These are phyloP conservation scores for Tetrahymena elliotti DNA, from an alignment of 73 alveolate genomes.

Conservation along the genomic window DNA sequence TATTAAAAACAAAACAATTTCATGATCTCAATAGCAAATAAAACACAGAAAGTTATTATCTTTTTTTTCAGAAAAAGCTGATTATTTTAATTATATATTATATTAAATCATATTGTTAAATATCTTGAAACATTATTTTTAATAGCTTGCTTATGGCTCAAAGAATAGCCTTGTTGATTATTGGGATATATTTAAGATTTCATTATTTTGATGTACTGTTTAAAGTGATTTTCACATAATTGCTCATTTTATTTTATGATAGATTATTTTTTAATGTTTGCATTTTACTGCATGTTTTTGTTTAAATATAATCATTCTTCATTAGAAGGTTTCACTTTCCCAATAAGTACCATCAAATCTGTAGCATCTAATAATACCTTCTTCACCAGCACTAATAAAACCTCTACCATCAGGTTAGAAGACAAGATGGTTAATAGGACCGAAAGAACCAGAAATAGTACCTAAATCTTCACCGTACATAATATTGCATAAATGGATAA, in stretches of 20 bases:
- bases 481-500: slow-evolving; percentile 36
- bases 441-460: slow-evolving; percentile 20
- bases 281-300: not conserved
- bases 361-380: slow-evolving; percentile 30
- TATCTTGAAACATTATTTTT: not conserved
- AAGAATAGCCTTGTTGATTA: too few relatives aligned
- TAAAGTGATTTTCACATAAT: not conserved
- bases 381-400: slow-evolving; percentile 39
- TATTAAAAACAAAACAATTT: not conserved
- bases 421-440: slow-evolving; percentile 23
- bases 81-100: too few relatives aligned
- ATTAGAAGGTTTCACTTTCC: slow-evolving; percentile 34
- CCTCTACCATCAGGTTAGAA: slow-evolving; percentile 50
- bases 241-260: not conserved
- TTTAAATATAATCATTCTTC: not conserved
- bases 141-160: too few relatives aligned
- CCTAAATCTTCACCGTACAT: slow-evolving; percentile 39
- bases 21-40: not conserved
- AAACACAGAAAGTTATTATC: not conserved
- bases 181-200: not conserved
- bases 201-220: not conserved
- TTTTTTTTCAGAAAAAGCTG: not conserved
- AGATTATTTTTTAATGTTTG: not conserved
- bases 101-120: not conserved
- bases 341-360: slow-evolving; percentile 39